phyloP scores from a whole-genome alignment of 179 eudicot species.

The Camellia oleifera region DNA sequence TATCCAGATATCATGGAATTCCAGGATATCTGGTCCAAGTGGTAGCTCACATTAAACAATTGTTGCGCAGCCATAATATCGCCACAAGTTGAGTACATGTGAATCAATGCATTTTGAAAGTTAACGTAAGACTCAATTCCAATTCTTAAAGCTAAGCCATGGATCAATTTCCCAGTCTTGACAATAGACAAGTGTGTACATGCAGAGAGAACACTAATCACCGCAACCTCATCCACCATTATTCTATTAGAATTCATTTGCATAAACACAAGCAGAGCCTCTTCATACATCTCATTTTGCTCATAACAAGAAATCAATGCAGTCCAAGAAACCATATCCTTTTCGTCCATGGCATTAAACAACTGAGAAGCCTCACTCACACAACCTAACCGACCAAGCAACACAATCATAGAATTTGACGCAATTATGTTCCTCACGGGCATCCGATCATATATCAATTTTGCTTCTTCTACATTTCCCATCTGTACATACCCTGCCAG shows the following conservation, averaged over 20 bases:
- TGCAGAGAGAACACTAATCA: slow-evolving; percentile 57
- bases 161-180: slow-evolving; percentile 39
- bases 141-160: slow-evolving; percentile 50
- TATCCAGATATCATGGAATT: slow-evolving; percentile 76
- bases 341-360: slow-evolving; percentile 43
- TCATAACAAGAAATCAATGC: slow-evolving; percentile 62
- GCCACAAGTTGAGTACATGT: slow-evolving; percentile 54
- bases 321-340: slow-evolving; percentile 73
- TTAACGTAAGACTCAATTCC: slow-evolving; percentile 58
- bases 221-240: slow-evolving; percentile 55
- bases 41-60: slow-evolving; percentile 38
- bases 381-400: slow-evolving; percentile 49
- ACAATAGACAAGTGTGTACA: slow-evolving; percentile 38
- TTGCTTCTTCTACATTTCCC: slow-evolving; percentile 45
- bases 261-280: slow-evolving; percentile 45
- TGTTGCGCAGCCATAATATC: slow-evolving; percentile 51
- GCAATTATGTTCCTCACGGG: slow-evolving; percentile 54
- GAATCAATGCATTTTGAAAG: slow-evolving; percentile 66
- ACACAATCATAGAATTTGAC: slow-evolving; percentile 68
- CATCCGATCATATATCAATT: slow-evolving; percentile 41
- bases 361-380: slow-evolving; percentile 41
- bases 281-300: slow-evolving; percentile 49
- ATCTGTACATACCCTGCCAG: slow-evolving; percentile 57
- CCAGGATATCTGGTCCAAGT: slow-evolving; percentile 62
- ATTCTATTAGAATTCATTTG: slow-evolving; percentile 38